Conservation (phyloP, 345 rosid genomes). For the Litchi chinensis region DNA sequence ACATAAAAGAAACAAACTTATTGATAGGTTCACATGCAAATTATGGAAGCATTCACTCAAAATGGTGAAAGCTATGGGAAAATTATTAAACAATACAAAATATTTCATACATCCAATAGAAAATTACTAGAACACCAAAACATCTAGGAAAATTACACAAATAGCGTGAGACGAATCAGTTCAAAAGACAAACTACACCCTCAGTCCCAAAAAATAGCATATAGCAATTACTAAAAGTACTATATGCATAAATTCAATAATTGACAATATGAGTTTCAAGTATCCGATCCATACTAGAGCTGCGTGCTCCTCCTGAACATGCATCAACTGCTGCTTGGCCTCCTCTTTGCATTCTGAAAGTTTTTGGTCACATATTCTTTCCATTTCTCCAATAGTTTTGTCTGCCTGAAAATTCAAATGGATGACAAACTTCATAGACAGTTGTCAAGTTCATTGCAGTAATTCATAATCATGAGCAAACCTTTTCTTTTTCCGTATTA, state of each 20-base stretch:
- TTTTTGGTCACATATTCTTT: constrained; percentile 52
- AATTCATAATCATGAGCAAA: constrained; percentile 27
- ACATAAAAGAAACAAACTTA: neutral
- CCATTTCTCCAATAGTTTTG: constrained; percentile 48
- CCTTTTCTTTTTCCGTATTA: constrained; percentile 68
- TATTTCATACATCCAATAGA: neutral
- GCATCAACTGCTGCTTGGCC: constrained; percentile 48
- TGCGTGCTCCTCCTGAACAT: constrained; percentile 66
- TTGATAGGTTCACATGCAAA: neutral
- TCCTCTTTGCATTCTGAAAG: constrained; percentile 62
- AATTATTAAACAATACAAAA: neutral
- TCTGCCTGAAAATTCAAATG: constrained; percentile 53
- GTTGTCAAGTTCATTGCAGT: constrained; percentile 1
- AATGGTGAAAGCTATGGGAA: neutral
- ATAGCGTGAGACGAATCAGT: neutral
- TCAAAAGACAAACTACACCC: neutral
- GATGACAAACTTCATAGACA: constrained; percentile 28
- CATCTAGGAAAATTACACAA: neutral
- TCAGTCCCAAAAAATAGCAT: neutral
- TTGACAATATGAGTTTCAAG: constrained; percentile 22
- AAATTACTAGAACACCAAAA: neutral
- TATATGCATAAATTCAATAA: neutral
- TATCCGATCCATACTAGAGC: constrained; percentile 49
- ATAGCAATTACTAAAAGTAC: neutral
- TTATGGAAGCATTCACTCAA: neutral